These are phyloP conservation scores for Hylodesmum podocarpum DNA, from an alignment of 306 rosid species.

Conservation along the genomic window DNA sequence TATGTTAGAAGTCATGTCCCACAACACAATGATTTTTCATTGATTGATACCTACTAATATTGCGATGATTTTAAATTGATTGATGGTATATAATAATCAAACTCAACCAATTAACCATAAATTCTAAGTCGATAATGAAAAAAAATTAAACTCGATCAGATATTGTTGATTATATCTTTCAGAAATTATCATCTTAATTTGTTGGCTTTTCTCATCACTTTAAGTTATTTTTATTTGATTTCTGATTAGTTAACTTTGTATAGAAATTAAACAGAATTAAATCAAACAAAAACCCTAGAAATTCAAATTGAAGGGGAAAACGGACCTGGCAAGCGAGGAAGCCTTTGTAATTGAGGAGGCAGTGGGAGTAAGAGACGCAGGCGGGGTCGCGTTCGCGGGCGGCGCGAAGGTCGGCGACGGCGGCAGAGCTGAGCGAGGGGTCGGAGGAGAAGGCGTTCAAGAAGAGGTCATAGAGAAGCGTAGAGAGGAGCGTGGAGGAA, in stretches of 20 bases:
- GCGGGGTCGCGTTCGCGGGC: slow-evolving; percentile 83
- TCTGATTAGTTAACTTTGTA: not conserved
- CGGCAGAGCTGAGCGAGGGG: slow-evolving; percentile 57
- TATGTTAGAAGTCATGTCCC: too few relatives aligned
- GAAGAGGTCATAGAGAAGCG: slow-evolving; percentile 88
- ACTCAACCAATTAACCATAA: not conserved
- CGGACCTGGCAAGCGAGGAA: slow-evolving; percentile 86
- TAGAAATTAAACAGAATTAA: not conserved
- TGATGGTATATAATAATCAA: too few relatives aligned
- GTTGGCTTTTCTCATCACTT: too few relatives aligned
- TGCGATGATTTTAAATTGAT: too few relatives aligned
- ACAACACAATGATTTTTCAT: too few relatives aligned
- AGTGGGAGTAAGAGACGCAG: slow-evolving; percentile 83
- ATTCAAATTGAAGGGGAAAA: not conserved
- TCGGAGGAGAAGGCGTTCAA: slow-evolving; percentile 75
- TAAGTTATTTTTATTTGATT: too few relatives aligned
- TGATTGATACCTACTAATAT: too few relatives aligned
- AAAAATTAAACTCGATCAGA: not conserved
- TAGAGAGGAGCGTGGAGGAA: slow-evolving; percentile 89
- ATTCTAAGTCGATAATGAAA: not conserved
- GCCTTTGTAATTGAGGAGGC: slow-evolving; percentile 94
- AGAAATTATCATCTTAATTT: too few relatives aligned
- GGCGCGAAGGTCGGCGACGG: slow-evolving; percentile 81
- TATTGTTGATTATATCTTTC: not conserved
- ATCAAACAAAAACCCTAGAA: not conserved